Percentiles rank a stretch among this genome's conserved stretches.
These are phyloP conservation scores for Penicillium steckii DNA, from an alignment of 495 filamentous ascomycete genomes.

Conservation along the genomic window DNA sequence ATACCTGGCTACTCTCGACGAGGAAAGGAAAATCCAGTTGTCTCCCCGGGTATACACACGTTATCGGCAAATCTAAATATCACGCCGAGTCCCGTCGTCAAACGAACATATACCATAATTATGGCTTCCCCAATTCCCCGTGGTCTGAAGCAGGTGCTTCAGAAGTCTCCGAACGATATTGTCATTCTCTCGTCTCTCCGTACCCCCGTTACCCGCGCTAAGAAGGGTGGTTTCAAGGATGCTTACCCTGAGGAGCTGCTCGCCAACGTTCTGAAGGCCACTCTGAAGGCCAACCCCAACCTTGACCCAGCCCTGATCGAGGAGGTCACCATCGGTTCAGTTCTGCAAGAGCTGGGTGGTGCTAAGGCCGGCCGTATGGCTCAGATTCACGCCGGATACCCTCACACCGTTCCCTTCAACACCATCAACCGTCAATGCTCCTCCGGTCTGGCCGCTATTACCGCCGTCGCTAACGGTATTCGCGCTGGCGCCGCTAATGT, in stretches of 20 bases:
- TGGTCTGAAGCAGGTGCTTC: constrained; percentile 73
- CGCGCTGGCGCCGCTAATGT: constrained; percentile 66
- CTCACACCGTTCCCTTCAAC: constrained; percentile 70
- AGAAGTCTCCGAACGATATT: constrained; percentile 76
- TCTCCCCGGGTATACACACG: neutral
- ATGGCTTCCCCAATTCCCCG: constrained; percentile 60
- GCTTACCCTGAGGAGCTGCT: constrained; percentile 90
- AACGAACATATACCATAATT: neutral
- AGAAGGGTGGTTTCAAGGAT: constrained; percentile 82
- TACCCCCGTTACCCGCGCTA: constrained; percentile 78
- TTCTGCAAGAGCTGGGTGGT: constrained; percentile 86
- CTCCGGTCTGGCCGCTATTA: constrained; percentile 73
- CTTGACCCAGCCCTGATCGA: constrained; percentile 70
- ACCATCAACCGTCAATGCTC: constrained; percentile 88
- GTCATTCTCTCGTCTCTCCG: constrained; percentile 88
- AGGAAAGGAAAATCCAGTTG: neutral
- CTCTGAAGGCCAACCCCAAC: constrained; percentile 70
- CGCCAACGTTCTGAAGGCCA: constrained; percentile 76
- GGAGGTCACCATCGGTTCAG: constrained; percentile 83
- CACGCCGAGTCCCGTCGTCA: neutral
- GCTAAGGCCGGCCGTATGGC: constrained; percentile 92
- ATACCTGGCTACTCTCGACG: neutral
- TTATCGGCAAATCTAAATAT: neutral
- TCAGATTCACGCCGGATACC: constrained; percentile 75
- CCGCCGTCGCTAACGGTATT: constrained; percentile 68